phyloP scores from a whole-genome alignment of 2,329 filamentous ascomycete species.

The Bipolaris cookei region DNA sequence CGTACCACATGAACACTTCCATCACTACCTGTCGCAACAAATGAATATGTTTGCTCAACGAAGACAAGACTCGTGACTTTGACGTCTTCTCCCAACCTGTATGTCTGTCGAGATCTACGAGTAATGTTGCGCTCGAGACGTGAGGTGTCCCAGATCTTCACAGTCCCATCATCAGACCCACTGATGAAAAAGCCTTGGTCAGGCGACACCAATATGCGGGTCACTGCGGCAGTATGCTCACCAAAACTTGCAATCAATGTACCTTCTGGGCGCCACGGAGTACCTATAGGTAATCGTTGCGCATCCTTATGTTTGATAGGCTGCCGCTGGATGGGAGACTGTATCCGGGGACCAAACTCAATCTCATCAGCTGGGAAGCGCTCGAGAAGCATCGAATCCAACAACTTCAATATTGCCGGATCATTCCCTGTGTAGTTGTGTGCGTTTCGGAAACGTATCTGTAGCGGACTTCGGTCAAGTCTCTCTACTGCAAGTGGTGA shows the following conservation, averaged over 20 bases:
- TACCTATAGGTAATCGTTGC: constrained; percentile 56
- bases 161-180: constrained; percentile 85
- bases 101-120: constrained; percentile 83
- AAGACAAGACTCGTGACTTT: constrained; percentile 86
- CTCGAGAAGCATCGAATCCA: constrained; percentile 83
- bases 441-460: constrained; percentile 63
- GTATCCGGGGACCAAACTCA: constrained; percentile 80
- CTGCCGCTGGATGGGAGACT: constrained; percentile 64
- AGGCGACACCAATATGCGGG: constrained; percentile 79
- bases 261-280: constrained; percentile 82
- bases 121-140: constrained; percentile 90
- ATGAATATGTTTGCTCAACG: constrained; percentile 91
- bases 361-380: constrained; percentile 66
- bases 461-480: constrained; percentile 40
- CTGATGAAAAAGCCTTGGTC: constrained; percentile 96
- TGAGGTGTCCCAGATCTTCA: constrained; percentile 92
- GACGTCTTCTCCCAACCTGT: constrained; percentile 73
- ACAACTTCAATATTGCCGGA: constrained; percentile 64
- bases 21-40: constrained; percentile 87
- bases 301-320: constrained; percentile 62
- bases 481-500: constrained; percentile 43
- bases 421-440: constrained; percentile 87
- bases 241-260: constrained; percentile 85
- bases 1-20: constrained; percentile 84
- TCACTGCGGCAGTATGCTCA: constrained; percentile 84